These are phyloP conservation scores for Phytophthora ramorum DNA, from an alignment of 352 stramenopile species.

Conservation along the genomic window DNA sequence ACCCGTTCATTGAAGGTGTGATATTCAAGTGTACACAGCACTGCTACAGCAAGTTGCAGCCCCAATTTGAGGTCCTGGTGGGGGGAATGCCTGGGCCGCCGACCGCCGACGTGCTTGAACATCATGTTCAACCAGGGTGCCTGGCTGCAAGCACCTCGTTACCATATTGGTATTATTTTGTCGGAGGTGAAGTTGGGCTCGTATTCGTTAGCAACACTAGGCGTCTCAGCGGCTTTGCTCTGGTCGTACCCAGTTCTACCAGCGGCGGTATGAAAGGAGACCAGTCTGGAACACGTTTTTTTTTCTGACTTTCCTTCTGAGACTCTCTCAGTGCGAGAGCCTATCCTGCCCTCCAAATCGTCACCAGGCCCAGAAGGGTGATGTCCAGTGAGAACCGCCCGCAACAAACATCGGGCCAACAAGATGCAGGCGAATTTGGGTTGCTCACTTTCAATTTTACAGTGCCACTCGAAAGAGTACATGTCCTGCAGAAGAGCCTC, in stretches of 20 bases:
- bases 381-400: slow-evolving; percentile 4
- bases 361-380: slow-evolving; percentile 6
- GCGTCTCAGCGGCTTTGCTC: slow-evolving; percentile 29
- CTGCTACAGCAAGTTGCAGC: too few relatives aligned
- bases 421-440: slow-evolving; percentile 22
- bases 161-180: too few relatives aligned
- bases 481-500: slow-evolving; percentile 10
- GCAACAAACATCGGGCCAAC: slow-evolving; percentile 9
- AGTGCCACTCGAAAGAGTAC: slow-evolving; percentile 21
- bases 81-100: neutral
- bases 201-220: slow-evolving; percentile 6
- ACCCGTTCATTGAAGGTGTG: slow-evolving; percentile 19
- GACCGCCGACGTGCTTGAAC: slow-evolving; percentile 20
- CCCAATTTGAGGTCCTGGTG: slow-evolving; percentile 8
- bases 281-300: slow-evolving; percentile 9
- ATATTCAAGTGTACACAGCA: slow-evolving; percentile 13
- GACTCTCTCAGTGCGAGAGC: too few relatives aligned
- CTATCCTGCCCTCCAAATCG: slow-evolving; percentile 1
- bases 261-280: slow-evolving; percentile 19
- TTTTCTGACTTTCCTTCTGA: slow-evolving; percentile 1
- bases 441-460: slow-evolving; percentile 33
- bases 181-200: neutral
- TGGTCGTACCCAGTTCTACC: slow-evolving; percentile 26
- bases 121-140: slow-evolving; percentile 18
- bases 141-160: too few relatives aligned